phyloP scores from a whole-genome alignment of 169 alveolate genomes.

The Cryptosporidium sp. region DNA sequence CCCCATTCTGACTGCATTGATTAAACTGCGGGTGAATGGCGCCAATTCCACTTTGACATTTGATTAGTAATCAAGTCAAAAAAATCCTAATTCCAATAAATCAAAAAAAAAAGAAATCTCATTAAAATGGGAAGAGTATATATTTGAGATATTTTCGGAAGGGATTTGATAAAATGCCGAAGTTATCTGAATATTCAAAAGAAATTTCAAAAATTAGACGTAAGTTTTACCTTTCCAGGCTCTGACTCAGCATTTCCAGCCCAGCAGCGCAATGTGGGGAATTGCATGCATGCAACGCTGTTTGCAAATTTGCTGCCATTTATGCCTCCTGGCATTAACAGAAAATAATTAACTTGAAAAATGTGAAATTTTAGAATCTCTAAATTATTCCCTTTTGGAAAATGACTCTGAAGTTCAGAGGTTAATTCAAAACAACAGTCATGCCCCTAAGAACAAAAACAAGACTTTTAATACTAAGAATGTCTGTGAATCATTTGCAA shows the following conservation, averaged over 20 bases:
- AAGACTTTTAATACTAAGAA: slow-evolving; percentile 25
- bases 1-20: background rate
- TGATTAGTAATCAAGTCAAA: background rate
- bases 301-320: slow-evolving; percentile 17
- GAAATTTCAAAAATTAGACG: slow-evolving; percentile 69
- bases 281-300: slow-evolving; percentile 19
- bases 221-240: slow-evolving; percentile 4
- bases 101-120: background rate
- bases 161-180: slow-evolving; percentile 12
- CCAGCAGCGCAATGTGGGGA: slow-evolving; percentile 8
- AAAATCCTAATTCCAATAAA: background rate
- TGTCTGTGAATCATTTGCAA: slow-evolving; percentile 54
- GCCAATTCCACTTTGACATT: slow-evolving; percentile 68
- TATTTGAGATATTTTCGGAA: background rate
- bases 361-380: slow-evolving; percentile 54
- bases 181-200: slow-evolving; percentile 34
- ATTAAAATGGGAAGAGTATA: background rate
- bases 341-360: background rate
- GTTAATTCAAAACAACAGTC: background rate
- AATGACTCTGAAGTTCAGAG: slow-evolving; percentile 13
- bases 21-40: slow-evolving; percentile 73
- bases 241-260: background rate
- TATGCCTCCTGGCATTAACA: background rate
- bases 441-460: background rate
- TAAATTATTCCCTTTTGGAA: slow-evolving; percentile 56